These are phyloP conservation scores for Pseudocercospora fijiensis DNA, from an alignment of 2,329 filamentous ascomycete genomes.

Conservation along the genomic window DNA sequence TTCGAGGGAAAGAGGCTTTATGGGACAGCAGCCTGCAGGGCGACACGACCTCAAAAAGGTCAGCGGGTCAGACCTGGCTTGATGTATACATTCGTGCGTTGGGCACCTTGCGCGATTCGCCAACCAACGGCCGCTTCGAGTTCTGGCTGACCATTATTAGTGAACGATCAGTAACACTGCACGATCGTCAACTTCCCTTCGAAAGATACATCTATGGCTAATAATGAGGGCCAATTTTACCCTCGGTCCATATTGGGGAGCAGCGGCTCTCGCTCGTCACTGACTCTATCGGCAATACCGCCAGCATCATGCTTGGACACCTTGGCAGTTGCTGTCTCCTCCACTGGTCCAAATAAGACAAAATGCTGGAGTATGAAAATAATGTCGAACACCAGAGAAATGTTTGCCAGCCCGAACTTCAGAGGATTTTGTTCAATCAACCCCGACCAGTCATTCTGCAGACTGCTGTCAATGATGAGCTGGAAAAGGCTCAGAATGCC, in stretches of 20 bases:
- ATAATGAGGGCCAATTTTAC: neutral
- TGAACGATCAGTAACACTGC: too few relatives aligned
- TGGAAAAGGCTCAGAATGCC: slow-evolving; percentile 80
- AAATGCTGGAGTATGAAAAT: slow-evolving; percentile 91
- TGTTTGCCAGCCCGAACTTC: slow-evolving; percentile 82
- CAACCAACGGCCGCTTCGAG: too few relatives aligned
- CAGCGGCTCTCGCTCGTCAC: slow-evolving; percentile 11
- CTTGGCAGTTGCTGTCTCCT: slow-evolving; percentile 13
- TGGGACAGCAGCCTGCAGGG: neutral
- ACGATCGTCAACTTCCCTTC: neutral
- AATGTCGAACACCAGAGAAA: slow-evolving; percentile 80
- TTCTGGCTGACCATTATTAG: too few relatives aligned
- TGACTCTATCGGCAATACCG: neutral
- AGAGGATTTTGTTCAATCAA: slow-evolving; percentile 90
- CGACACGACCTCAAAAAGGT: neutral
- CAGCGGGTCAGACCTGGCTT: neutral
- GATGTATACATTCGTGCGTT: too few relatives aligned
- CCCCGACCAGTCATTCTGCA: slow-evolving; percentile 85
- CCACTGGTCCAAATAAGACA: slow-evolving; percentile 61
- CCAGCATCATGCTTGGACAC: neutral
- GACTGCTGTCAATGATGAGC: slow-evolving; percentile 77
- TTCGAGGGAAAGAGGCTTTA: neutral
- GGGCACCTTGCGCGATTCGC: too few relatives aligned
- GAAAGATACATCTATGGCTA: neutral
- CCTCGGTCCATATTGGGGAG: neutral